Evolutionary conservation across 2,329 filamentous ascomycete genomes (phyloP).

Genomic region (Clonostachys sp.): DNA sequence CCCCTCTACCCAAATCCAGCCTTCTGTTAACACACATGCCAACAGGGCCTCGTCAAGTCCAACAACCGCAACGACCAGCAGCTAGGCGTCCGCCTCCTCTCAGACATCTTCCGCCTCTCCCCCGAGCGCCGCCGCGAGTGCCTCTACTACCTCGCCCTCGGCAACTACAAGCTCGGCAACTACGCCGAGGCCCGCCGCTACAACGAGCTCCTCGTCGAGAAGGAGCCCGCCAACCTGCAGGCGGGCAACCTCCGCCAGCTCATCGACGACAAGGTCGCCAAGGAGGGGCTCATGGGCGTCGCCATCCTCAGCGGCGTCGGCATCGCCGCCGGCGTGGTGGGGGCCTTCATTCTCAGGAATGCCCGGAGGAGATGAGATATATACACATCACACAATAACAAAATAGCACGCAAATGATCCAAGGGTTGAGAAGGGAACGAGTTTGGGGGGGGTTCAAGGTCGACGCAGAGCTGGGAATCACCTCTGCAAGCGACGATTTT

Average conservation of each 20-base stretch:
- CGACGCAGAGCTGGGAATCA: background rate
- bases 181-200: constrained; percentile 92
- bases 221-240: constrained; percentile 89
- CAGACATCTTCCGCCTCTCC: constrained; percentile 91
- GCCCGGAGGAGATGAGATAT: constrained; percentile 50
- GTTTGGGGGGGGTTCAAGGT: background rate
- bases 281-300: constrained; percentile 88
- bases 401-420: background rate
- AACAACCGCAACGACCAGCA: constrained; percentile 81
- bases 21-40: background rate
- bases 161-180: constrained; percentile 98
- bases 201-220: constrained; percentile 86
- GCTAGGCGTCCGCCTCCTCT: constrained; percentile 86
- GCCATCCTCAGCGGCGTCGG: constrained; percentile 93
- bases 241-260: constrained; percentile 78
- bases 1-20: background rate
- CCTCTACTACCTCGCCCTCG: constrained; percentile 94
- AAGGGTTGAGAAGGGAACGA: background rate
- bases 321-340: constrained; percentile 88
- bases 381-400: background rate
- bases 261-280: constrained; percentile 95
- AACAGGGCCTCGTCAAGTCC: constrained; percentile 91
- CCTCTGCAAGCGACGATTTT: too few relatives aligned
- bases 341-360: constrained; percentile 79
- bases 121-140: constrained; percentile 95